Percentiles rank a stretch among this genome's conserved stretches.
Evolutionary conservation across 2,329 filamentous ascomycete genomes (phyloP).

Genomic region (Colletotrichum camelliae): DNA sequence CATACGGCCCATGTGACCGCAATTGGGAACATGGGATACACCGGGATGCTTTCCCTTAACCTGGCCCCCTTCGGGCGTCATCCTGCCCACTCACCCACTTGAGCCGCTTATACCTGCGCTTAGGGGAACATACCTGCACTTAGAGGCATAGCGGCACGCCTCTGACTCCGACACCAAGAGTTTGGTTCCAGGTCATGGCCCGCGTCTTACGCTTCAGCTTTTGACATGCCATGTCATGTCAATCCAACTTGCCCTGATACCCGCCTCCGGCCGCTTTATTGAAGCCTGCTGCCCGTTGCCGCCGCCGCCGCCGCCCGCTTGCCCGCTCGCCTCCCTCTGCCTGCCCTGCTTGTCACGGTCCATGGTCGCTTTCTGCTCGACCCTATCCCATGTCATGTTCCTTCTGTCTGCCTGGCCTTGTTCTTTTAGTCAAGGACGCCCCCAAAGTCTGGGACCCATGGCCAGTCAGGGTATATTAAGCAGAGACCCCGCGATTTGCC

Average conservation of each 20-base stretch:
- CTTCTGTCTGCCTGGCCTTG: neutral
- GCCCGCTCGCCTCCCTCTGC: neutral
- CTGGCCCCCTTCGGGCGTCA: conserved; percentile 24
- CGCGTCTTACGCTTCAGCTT: neutral
- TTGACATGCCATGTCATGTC: neutral
- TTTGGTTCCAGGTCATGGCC: conserved; percentile 21
- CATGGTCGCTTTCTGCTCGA: conserved; percentile 5
- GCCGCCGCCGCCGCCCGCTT: neutral
- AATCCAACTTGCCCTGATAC: neutral
- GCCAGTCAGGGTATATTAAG: conserved; percentile 10
- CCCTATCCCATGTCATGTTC: neutral
- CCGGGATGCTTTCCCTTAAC: conserved; percentile 29
- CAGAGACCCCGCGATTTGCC: conserved; percentile 23
- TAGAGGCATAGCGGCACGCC: conserved; percentile 16
- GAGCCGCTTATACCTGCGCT: conserved; percentile 28
- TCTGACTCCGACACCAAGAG: conserved; percentile 20
- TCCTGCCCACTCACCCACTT: conserved; percentile 22
- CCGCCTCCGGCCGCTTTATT: conserved; percentile 7
- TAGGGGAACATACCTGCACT: conserved; percentile 26
- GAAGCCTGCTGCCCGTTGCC: neutral
- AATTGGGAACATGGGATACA: neutral
- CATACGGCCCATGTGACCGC: conserved; percentile 25
- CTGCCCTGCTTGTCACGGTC: neutral
- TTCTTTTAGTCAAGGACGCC: conserved; percentile 8
- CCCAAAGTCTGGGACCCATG: neutral